Conservation (phyloP, 2,329 filamentous ascomycete species). For the Gnomoniopsis smithogilvyi region DNA sequence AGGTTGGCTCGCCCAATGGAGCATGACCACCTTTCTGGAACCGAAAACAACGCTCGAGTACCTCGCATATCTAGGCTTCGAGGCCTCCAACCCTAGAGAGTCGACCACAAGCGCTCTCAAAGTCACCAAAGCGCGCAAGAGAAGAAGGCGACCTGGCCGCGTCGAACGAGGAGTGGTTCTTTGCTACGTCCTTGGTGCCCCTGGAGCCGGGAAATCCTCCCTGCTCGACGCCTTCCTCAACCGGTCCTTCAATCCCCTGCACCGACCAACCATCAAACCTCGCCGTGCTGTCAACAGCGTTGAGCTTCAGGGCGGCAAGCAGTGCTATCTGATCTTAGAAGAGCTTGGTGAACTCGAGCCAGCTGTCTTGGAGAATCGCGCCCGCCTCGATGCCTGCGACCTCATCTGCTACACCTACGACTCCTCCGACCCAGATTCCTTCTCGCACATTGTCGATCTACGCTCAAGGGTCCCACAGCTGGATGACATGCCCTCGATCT, state of each 20-base stretch:
- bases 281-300: slow-evolving; percentile 94
- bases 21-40: slow-evolving; percentile 97
- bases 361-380: slow-evolving; percentile 87
- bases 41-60: slow-evolving; percentile 95
- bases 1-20: slow-evolving; percentile 98
- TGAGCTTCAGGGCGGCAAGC: slow-evolving; percentile 90
- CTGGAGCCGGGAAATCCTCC: slow-evolving; percentile 85
- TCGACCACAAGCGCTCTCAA: slow-evolving; percentile 83
- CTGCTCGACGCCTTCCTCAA: slow-evolving; percentile 90
- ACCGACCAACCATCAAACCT: slow-evolving; percentile 93
- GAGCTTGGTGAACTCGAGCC: slow-evolving; percentile 95
- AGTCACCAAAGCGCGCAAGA: slow-evolving; percentile 86
- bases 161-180: slow-evolving; percentile 94
- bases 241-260: slow-evolving; percentile 76
- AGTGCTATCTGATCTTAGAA: slow-evolving; percentile 93
- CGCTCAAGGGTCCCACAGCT: slow-evolving; percentile 77
- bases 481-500: slow-evolving; percentile 86
- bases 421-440: slow-evolving; percentile 93
- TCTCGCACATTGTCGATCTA: slow-evolving; percentile 83
- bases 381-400: slow-evolving; percentile 89
- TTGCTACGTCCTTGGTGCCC: slow-evolving; percentile 85
- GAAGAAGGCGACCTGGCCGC: slow-evolving; percentile 73
- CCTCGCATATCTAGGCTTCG: slow-evolving; percentile 92
- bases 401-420: slow-evolving; percentile 95
- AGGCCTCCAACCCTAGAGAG: slow-evolving; percentile 71